Conservation (phyloP, 306 rosid species). For the Aeschynomene evenia region DNA sequence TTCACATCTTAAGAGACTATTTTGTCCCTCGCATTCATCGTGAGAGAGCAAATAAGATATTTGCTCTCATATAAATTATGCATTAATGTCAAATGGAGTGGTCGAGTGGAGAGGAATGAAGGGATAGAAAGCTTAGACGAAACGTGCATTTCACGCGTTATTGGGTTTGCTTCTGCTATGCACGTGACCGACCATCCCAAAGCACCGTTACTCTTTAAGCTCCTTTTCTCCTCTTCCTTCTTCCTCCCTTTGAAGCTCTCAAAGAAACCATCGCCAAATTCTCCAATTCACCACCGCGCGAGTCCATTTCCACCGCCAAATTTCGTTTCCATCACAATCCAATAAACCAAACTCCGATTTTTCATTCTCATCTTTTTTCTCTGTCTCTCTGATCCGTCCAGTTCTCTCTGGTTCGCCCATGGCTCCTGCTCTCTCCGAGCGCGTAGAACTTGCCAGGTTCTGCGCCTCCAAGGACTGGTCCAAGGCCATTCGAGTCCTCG, state of each 20-base stretch:
- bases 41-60: too few species aligned
- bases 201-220: not conserved
- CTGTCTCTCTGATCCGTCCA: conserved; percentile 9
- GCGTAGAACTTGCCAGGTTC: conserved; percentile 64
- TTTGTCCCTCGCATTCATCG: too few species aligned
- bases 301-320: not conserved
- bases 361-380: not conserved
- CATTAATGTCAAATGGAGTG: too few species aligned
- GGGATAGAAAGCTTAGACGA: too few species aligned
- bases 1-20: too few species aligned
- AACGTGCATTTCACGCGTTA: not conserved
- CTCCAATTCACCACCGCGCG: not conserved
- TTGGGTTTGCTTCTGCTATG: not conserved
- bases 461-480: conserved; percentile 80
- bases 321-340: not conserved
- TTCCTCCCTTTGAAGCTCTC: not conserved
- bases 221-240: not conserved
- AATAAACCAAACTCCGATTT: not conserved
- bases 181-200: not conserved
- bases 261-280: not conserved
- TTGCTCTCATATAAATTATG: too few species aligned
- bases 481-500: conserved; percentile 73
- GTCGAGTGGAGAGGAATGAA: too few species aligned
- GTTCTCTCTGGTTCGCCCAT: conserved; percentile 26
- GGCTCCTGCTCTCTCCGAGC: conserved; percentile 56